Conservation (phyloP, 345 rosid genomes). For the Citrus hindsii region DNA sequence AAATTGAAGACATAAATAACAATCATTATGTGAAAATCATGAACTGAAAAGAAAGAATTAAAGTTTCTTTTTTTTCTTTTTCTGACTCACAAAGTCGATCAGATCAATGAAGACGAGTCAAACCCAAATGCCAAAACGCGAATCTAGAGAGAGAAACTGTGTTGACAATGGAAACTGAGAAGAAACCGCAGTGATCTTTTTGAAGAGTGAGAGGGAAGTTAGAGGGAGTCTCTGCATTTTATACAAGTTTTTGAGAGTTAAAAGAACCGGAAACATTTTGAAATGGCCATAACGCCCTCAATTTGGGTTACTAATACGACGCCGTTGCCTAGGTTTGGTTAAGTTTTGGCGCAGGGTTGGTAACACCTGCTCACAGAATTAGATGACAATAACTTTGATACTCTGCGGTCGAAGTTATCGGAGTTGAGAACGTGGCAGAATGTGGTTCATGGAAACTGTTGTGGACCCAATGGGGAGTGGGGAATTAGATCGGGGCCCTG, state of each 20-base stretch:
- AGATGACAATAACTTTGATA: too few species aligned
- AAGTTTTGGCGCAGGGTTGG: background rate
- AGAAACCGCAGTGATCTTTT: background rate
- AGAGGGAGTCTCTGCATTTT: background rate
- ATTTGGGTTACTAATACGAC: background rate
- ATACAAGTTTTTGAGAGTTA: background rate
- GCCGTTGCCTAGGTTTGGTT: too few species aligned
- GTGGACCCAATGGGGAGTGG: too few species aligned
- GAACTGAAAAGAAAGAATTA: background rate
- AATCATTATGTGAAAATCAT: background rate
- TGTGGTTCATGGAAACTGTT: too few species aligned
- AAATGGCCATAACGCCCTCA: background rate
- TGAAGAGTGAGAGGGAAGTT: background rate
- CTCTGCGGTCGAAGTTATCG: too few species aligned
- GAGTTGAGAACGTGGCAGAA: too few species aligned
- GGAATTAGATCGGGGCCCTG: too few species aligned
- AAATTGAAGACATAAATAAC: background rate
- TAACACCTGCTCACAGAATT: background rate
- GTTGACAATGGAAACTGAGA: background rate
- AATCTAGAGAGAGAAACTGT: background rate
- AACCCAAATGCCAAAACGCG: background rate
- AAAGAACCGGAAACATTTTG: background rate
- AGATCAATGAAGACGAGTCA: background rate
- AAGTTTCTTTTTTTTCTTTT: background rate
- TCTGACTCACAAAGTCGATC: slow-evolving; percentile 2